These are phyloP conservation scores for Penicillium brasilianum DNA, from an alignment of 2,329 filamentous ascomycete species.

Conservation along the genomic window DNA sequence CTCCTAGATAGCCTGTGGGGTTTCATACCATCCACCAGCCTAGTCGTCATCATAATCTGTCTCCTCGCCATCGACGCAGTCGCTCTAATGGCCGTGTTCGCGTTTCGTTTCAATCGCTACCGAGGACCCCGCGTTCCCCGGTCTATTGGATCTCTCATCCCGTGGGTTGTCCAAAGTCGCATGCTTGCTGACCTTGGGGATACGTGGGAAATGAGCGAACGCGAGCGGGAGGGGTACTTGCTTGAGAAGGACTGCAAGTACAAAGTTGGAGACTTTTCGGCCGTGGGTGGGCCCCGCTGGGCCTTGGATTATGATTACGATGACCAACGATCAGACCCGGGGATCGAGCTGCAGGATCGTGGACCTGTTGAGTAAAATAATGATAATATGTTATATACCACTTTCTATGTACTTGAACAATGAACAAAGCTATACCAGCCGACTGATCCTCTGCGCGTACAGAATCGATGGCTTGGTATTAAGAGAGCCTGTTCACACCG, in stretches of 20 bases:
- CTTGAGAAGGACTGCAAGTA: constrained; percentile 19
- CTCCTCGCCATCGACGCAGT: constrained; percentile 25
- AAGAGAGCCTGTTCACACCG: neutral
- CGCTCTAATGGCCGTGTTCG: constrained; percentile 26
- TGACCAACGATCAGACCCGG: neutral
- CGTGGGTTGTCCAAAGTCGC: constrained; percentile 22
- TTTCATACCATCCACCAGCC: constrained; percentile 20
- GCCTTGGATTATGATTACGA: constrained; percentile 21
- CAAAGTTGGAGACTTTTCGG: constrained; percentile 12
- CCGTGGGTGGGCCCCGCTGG: neutral
- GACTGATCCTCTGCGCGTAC: too few relatives aligned
- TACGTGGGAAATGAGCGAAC: constrained; percentile 15
- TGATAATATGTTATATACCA: neutral
- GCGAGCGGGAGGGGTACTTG: constrained; percentile 17
- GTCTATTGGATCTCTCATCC: constrained; percentile 27
- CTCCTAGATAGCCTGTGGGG: constrained; percentile 19
- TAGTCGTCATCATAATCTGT: constrained; percentile 25
- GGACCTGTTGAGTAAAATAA: neutral
- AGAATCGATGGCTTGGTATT: too few relatives aligned
- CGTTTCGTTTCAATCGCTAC: constrained; percentile 21
- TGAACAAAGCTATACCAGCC: neutral
- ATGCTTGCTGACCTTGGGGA: constrained; percentile 23
- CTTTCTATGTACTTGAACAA: neutral
- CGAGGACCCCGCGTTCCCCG: constrained; percentile 25
- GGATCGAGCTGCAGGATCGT: constrained; percentile 3